These are phyloP conservation scores for Gremmenia infestans DNA, from an alignment of 2,329 filamentous ascomycete genomes.

Conservation along the genomic window DNA sequence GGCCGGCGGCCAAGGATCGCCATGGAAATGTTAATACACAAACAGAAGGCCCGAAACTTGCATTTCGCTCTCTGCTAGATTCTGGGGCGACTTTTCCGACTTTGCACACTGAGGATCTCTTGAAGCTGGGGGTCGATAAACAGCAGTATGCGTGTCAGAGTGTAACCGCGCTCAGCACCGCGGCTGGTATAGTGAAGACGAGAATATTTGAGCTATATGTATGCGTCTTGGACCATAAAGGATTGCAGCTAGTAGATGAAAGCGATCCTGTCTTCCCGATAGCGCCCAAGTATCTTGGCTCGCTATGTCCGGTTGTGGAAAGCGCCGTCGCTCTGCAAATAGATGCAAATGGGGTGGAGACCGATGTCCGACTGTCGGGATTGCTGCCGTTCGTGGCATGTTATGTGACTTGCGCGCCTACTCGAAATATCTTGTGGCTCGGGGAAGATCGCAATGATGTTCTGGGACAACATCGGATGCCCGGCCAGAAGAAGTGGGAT, in stretches of 20 bases:
- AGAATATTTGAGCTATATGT: slow-evolving; percentile 36
- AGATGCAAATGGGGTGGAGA: neutral
- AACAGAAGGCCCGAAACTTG: slow-evolving; percentile 25
- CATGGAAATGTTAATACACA: slow-evolving; percentile 10
- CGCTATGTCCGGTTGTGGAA: slow-evolving; percentile 13
- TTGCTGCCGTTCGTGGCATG: slow-evolving; percentile 39
- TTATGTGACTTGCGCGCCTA: slow-evolving; percentile 39
- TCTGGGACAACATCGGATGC: slow-evolving; percentile 37
- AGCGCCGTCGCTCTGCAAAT: neutral
- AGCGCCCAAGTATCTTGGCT: slow-evolving; percentile 10
- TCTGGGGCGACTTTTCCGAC: slow-evolving; percentile 40
- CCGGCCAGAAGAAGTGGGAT: slow-evolving; percentile 31
- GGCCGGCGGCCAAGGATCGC: neutral
- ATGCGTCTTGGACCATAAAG: slow-evolving; percentile 26
- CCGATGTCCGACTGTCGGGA: slow-evolving; percentile 35
- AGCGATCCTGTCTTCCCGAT: slow-evolving; percentile 14
- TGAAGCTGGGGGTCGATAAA: slow-evolving; percentile 32
- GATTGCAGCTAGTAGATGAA: slow-evolving; percentile 26
- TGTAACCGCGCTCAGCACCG: slow-evolving; percentile 19
- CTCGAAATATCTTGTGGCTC: slow-evolving; percentile 34
- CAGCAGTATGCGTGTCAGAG: slow-evolving; percentile 36
- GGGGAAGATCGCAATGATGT: slow-evolving; percentile 42
- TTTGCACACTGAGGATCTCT: slow-evolving; percentile 34
- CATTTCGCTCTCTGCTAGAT: slow-evolving; percentile 37
- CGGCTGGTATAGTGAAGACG: slow-evolving; percentile 10